Conservation (phyloP, 192 early-diverging fungal species). For the Backusella australiensis region DNA sequence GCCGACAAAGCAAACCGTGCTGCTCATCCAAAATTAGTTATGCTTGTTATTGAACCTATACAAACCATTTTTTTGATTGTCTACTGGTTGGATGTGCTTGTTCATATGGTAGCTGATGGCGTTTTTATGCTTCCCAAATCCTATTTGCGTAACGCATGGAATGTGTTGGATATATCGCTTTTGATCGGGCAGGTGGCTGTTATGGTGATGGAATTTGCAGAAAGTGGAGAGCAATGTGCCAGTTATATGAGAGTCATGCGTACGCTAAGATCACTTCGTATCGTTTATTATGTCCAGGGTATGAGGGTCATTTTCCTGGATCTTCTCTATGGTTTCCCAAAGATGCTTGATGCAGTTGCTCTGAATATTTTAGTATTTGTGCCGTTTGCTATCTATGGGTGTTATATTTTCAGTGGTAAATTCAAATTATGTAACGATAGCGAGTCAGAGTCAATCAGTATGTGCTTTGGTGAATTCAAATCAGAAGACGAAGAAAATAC, state of each 20-base stretch:
- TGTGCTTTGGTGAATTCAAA: constrained; percentile 21
- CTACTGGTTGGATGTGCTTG: constrained; percentile 16
- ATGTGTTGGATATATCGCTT: constrained; percentile 15
- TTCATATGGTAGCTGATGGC: constrained; percentile 20
- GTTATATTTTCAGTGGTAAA: constrained; percentile 21
- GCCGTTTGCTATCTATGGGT: constrained; percentile 33
- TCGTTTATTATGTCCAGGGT: constrained; percentile 17
- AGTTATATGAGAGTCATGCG: constrained; percentile 6
- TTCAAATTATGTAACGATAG: constrained; percentile 24
- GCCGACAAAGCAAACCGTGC: background rate
- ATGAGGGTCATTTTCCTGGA: constrained; percentile 23
- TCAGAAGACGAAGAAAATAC: background rate
- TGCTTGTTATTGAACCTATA: background rate
- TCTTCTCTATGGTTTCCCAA: constrained; percentile 25
- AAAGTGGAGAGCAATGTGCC: background rate
- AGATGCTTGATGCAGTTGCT: constrained; percentile 16
- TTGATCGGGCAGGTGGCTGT: constrained; percentile 5
- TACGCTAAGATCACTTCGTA: constrained; percentile 12
- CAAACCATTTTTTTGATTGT: constrained; percentile 11
- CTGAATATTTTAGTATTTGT: constrained; percentile 26
- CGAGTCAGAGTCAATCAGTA: background rate
- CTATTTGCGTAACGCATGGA: constrained; percentile 24
- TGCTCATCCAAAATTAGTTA: background rate
- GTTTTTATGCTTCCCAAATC: constrained; percentile 21
- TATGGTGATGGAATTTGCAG: background rate